A percentile compares a stretch with the other conserved stretches of the same genome.
Evolutionary conservation across 202 grass and related monocot genomes (phyloP).

Genomic region (Zizania palustris): DNA sequence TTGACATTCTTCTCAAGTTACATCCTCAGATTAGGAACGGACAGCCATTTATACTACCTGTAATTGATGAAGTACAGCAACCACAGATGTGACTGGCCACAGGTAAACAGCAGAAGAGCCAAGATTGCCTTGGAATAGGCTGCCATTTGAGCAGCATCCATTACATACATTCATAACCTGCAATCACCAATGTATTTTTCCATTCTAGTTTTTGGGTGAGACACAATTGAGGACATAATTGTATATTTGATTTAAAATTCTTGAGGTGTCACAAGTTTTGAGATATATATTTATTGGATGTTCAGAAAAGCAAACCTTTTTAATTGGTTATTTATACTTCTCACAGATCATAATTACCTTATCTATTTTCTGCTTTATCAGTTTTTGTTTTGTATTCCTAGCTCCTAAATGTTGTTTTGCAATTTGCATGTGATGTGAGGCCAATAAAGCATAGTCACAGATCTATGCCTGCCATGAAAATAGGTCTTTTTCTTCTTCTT

Average conservation of each 20-base stretch:
- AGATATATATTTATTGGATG: constrained; percentile 55
- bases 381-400: constrained; percentile 33
- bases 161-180: constrained; percentile 53
- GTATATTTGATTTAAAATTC: constrained; percentile 56
- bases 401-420: constrained; percentile 34
- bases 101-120: constrained; percentile 53
- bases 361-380: constrained; percentile 42
- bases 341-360: constrained; percentile 39
- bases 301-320: constrained; percentile 43
- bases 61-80: constrained; percentile 47
- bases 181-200: constrained; percentile 49
- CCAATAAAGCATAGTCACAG: constrained; percentile 33
- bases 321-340: constrained; percentile 38
- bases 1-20: constrained; percentile 37
- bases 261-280: constrained; percentile 57
- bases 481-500: too few species aligned
- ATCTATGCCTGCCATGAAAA: not conserved
- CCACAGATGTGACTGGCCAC: constrained; percentile 19
- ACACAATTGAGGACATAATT: constrained; percentile 44
- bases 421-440: constrained; percentile 32
- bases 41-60: constrained; percentile 41
- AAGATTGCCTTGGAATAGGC: constrained; percentile 46
- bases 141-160: constrained; percentile 41
- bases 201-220: constrained; percentile 46
- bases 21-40: constrained; percentile 29